Evolutionary conservation across 805 yeast species (phyloP), one percentile per base, ranked within the genome.

Genomic region (Candida gorgasii): DNA sequence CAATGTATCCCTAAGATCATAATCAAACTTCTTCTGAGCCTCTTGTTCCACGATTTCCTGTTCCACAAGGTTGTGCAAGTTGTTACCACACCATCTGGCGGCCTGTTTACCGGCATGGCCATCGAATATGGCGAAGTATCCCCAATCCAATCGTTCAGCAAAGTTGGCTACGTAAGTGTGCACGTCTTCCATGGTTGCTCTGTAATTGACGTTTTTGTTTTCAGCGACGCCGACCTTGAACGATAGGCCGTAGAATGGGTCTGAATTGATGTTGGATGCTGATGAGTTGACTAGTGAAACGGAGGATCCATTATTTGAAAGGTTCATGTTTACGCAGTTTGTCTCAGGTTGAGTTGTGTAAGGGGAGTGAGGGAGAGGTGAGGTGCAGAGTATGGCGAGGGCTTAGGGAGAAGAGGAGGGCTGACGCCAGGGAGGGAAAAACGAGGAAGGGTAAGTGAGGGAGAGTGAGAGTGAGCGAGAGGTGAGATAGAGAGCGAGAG

Each of bases 101-200:
- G 95, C 84, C 51, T 82, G 88, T 42, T 81, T 81, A 16, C 99
- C 99, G 2, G 98, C 98, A 65, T 92, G 99, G 8, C 99, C 99
- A 63, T 92, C 99, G 64, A 89, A 92, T 1, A 92, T 76, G 13
- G 95, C 98, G 75, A 92, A 89, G 59, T 87, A 92, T 2, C 97
- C 98, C 85, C 96, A 86, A 60, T 89, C 97, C 22, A 85, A 69
- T 44, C 89, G 63, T 52, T 88, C 95, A n/a, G 90, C 93, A 69
- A 86, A 90, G 67, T 90, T 89, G 51, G 93, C 89, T 29, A 89
- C 89, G 54, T 86, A 88, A 0, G 95, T 86, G 61, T 92, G 98
- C 6, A 92, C 93, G 61, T 92, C 99, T 60, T 92, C 99, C 99
- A 92, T 92, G 20, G 89, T 80, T 39, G 85, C 80, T 44, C 99